Conservation (phyloP, 1,284 basidiomycete species). For the Tilletia walkeri region DNA sequence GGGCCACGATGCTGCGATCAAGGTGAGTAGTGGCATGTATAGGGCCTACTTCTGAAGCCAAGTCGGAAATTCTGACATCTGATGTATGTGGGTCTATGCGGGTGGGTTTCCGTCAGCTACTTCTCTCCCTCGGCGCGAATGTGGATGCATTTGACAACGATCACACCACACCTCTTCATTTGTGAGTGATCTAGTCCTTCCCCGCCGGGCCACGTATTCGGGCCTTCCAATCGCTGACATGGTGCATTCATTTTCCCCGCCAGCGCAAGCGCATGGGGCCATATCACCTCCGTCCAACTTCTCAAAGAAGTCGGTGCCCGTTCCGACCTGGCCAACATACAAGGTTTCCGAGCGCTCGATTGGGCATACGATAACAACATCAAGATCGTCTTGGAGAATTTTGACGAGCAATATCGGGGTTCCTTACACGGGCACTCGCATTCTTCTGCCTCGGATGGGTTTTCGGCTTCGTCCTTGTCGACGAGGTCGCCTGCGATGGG, state of each 20-base stretch:
- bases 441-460: background rate
- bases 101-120: background rate
- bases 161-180: slow-evolving; percentile 14
- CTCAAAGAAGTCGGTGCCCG: slow-evolving; percentile 9
- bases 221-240: no score
- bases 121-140: slow-evolving; percentile 2
- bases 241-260: background rate
- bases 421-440: background rate
- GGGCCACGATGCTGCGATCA: slow-evolving; percentile 5
- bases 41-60: no score
- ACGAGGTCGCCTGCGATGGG: background rate
- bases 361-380: slow-evolving; percentile 12
- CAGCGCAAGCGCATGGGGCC: slow-evolving; percentile 17
- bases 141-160: background rate
- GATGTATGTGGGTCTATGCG: no score
- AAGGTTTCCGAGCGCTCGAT: slow-evolving; percentile 12
- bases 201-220: no score
- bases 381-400: slow-evolving; percentile 10
- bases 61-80: no score
- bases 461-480: background rate
- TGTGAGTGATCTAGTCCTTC: background rate
- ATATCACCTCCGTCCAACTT: slow-evolving; percentile 9
- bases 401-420: background rate
- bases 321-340: background rate
- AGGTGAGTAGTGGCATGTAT: background rate